Base-by-base conservation (phyloP, 768 basidiomycete genomes). In the Pleurotus cornucopiae region DNA sequence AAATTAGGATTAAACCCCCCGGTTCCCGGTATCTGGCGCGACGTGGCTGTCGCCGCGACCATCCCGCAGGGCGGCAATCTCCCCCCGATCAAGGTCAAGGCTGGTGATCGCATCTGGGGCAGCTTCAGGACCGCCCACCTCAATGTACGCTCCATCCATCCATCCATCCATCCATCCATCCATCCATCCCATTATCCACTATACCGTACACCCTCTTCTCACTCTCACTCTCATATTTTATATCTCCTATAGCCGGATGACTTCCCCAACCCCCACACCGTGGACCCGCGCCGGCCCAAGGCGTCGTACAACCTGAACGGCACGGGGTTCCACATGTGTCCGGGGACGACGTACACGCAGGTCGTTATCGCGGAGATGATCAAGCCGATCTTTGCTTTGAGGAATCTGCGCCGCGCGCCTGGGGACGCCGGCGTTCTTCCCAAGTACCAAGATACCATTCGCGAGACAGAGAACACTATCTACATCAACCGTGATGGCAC, bases 121-220 rank as follows among this genome's bases (percentile, higher is more conserved):
- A 73, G 73, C 62, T 72, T 76, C 65, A 72, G 66, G 60, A 76
- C 74, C 46, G 79, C 79, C 1, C 71, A 78, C 56, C 65, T 72
- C 18, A 73, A 80, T 60, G 73, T 73, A 51, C 13, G 63, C 60
- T 51, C 4, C 4, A 23, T 5, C 23, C 23, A 4, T 23, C 23
- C 4, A 1, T 18, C 18, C 18, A 18, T 18, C 18, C 18, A 18
- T 18, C 18, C 18, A 18, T 18, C 18, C 18, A 18, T 23, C 23
- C 4, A 1, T 18, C 18, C 18, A 18, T 18, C 18, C 18, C 30
- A 9, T 30, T 30, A 18, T 18, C 18, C 18, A 18, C 18, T 1
- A 18, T 34, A 7, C 11, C 1, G 7, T 7, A 0, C 1, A 34
- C 4, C 2, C 30, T 34, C 2, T 34, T 34, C 30, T 34, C 2